Evolutionary conservation across 2,329 filamentous ascomycete genomes (phyloP).

Genomic region (Xylariomycetidae sp.): DNA sequence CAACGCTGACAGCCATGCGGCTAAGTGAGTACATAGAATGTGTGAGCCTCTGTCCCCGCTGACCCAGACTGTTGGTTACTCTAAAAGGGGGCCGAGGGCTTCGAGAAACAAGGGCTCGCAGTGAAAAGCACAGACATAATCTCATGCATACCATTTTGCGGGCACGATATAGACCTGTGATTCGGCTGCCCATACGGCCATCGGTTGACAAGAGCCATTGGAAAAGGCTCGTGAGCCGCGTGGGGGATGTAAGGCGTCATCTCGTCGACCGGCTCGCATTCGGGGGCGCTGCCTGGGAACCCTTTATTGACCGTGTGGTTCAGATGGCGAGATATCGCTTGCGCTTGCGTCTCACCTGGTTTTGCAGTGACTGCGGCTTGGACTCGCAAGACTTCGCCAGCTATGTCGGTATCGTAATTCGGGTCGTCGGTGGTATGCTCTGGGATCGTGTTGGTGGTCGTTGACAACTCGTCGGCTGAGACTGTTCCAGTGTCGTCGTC

Average conservation of each 20-base stretch:
- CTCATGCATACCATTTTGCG: no score
- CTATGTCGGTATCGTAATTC: constrained; percentile 60
- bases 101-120: no score
- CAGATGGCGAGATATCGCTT: constrained; percentile 60
- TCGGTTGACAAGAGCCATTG: constrained; percentile 68
- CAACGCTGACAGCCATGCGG: constrained; percentile 66
- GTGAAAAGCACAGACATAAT: no score
- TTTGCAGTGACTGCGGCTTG: constrained; percentile 51
- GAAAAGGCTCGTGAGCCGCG: constrained; percentile 50
- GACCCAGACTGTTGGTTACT: no score
- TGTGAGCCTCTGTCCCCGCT: no score
- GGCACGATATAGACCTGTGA: constrained; percentile 56
- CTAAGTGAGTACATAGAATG: no score
- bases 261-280: constrained; percentile 44
- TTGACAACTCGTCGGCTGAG: background rate
- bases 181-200: constrained; percentile 62
- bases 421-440: constrained; percentile 56
- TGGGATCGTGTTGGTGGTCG: constrained; percentile 27
- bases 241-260: constrained; percentile 65
- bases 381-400: constrained; percentile 56
- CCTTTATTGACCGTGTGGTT: constrained; percentile 55
- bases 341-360: constrained; percentile 45
- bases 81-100: no score
- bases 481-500: no score
- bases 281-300: constrained; percentile 49